A percentile compares a stretch with the other conserved stretches of the same genome.
Conservation (phyloP, 192 early-diverging fungal species). For the Backusella psychrophila region DNA sequence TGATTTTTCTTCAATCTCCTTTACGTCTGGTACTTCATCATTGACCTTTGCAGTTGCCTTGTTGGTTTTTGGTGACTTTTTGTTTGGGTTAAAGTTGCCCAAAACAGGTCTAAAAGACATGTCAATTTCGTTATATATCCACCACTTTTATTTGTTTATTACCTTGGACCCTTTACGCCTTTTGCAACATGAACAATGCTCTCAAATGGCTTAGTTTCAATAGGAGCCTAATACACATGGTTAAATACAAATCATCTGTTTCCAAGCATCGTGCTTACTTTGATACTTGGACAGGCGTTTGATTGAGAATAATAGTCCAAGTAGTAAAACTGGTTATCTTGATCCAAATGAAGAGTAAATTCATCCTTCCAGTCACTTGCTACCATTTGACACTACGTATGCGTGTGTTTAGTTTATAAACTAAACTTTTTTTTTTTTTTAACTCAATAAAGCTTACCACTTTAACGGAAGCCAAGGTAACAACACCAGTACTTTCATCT, state of each 20-base stretch:
- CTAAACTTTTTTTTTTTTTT: too few species aligned
- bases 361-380: constrained; percentile 20
- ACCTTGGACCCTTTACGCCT: constrained; percentile 12
- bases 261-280: constrained; percentile 3
- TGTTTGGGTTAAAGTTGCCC: constrained; percentile 15
- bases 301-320: constrained; percentile 28
- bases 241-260: background rate
- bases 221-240: background rate
- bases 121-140: background rate
- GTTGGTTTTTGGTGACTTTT: background rate
- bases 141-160: background rate
- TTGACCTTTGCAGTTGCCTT: background rate
- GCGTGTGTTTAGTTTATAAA: background rate
- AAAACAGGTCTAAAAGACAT: constrained; percentile 7
- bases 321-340: constrained; percentile 16
- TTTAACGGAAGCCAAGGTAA: background rate
- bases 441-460: constrained; percentile 1
- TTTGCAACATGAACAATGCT: constrained; percentile 1
- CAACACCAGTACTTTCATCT: constrained; percentile 15
- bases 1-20: constrained; percentile 28
- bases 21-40: constrained; percentile 12
- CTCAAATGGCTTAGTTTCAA: constrained; percentile 16
- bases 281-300: constrained; percentile 7
- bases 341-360: constrained; percentile 27
- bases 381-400: constrained; percentile 26